Conservation (phyloP, 2,329 filamentous ascomycete species). For the Aciculosporium take region DNA sequence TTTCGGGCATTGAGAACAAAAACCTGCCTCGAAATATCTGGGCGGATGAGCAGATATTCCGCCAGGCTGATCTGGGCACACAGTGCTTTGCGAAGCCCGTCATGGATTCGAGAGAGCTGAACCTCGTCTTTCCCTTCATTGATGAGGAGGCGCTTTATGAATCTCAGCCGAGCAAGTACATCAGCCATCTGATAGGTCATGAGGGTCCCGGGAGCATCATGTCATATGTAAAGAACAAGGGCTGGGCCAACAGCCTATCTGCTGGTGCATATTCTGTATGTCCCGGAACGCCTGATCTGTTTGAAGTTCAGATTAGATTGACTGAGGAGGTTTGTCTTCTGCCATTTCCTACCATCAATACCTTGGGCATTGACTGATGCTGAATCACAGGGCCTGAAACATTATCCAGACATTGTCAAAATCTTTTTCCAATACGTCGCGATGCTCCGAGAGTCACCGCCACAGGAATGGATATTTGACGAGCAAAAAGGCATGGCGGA, state of each 20-base stretch:
- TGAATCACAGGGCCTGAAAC: constrained; percentile 43
- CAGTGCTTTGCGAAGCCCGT: constrained; percentile 84
- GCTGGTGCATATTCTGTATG: constrained; percentile 65
- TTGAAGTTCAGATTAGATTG: constrained; percentile 63
- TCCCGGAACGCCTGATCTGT: constrained; percentile 61
- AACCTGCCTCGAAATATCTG: constrained; percentile 49
- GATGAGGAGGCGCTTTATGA: constrained; percentile 72
- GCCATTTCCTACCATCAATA: background rate
- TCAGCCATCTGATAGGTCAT: constrained; percentile 80
- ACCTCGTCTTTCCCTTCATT: constrained; percentile 70
- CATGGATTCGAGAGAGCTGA: constrained; percentile 70
- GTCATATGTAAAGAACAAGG: constrained; percentile 77
- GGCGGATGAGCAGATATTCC: constrained; percentile 36
- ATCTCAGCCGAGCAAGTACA: constrained; percentile 70
- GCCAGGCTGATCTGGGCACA: constrained; percentile 37
- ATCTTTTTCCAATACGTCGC: constrained; percentile 84
- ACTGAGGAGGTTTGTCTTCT: constrained; percentile 55
- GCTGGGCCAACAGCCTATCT: constrained; percentile 74
- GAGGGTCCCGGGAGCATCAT: constrained; percentile 88
- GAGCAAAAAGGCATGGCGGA: constrained; percentile 85
- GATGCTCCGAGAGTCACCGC: constrained; percentile 64
- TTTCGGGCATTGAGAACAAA: constrained; percentile 71
- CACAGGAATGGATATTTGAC: constrained; percentile 85
- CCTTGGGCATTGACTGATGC: constrained; percentile 1
- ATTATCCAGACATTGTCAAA: constrained; percentile 72